phyloP scores from a whole-genome alignment of 2,329 filamentous ascomycete genomes.

The Exophiala viscosa region DNA sequence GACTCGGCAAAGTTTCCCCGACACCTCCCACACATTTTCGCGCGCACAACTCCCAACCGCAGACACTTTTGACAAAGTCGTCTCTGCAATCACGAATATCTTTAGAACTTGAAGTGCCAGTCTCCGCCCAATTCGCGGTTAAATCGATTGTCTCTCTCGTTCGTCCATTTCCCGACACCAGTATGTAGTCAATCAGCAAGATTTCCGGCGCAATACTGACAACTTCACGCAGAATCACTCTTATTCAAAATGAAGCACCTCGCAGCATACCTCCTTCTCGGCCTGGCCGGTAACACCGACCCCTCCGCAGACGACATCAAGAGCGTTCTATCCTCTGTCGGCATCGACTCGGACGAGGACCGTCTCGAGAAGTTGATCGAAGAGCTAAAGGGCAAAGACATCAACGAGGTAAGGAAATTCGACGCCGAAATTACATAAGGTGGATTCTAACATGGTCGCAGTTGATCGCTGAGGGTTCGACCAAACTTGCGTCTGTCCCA shows the following conservation, averaged over 20 bases:
- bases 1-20: constrained; percentile 14
- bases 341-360: constrained; percentile 90
- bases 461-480: constrained; percentile 85
- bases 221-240: constrained; percentile 24
- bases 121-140: constrained; percentile 98
- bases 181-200: not conserved
- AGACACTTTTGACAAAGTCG: not conserved
- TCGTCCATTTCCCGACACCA: constrained; percentile 35
- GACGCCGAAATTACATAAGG: constrained; percentile 14
- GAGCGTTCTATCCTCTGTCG: constrained; percentile 84
- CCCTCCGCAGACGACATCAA: constrained; percentile 85
- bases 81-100: constrained; percentile 34
- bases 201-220: not conserved
- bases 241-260: constrained; percentile 94
- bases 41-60: constrained; percentile 18
- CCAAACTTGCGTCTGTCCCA: constrained; percentile 97
- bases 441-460: constrained; percentile 40
- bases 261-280: constrained; percentile 97
- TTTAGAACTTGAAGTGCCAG: constrained; percentile 93
- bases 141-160: constrained; percentile 90
- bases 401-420: constrained; percentile 68
- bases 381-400: constrained; percentile 65
- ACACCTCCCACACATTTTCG: constrained; percentile 28
- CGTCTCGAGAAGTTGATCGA: constrained; percentile 80
- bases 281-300: constrained; percentile 84